phyloP scores from a whole-genome alignment of 345 rosid genomes.

The Tarenaya hassleriana region DNA sequence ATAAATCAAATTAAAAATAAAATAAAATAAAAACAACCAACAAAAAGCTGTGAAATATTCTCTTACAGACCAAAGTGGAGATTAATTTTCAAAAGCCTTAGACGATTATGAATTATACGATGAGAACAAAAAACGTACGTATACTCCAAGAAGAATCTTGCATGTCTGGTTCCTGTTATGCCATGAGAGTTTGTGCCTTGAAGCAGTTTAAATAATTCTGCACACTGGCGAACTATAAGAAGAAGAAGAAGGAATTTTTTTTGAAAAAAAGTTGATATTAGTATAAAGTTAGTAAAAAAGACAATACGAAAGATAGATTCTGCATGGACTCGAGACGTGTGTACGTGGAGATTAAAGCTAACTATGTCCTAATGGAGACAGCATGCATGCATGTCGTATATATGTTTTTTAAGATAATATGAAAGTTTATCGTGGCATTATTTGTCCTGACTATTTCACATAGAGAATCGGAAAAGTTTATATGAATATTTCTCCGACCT shows the following conservation, averaged over 20 bases:
- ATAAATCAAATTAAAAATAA: background rate
- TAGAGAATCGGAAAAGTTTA: too few species aligned
- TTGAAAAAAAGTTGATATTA: constrained; percentile 14
- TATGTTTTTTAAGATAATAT: background rate
- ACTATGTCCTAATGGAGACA: constrained; percentile 28
- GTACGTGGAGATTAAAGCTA: constrained; percentile 32
- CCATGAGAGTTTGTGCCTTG: constrained; percentile 35
- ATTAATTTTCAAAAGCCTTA: constrained; percentile 19
- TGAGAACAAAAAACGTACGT: constrained; percentile 30
- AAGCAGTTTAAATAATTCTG: constrained; percentile 25
- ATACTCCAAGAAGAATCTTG: constrained; percentile 29
- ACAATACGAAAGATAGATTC: constrained; percentile 33
- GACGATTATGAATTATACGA: constrained; percentile 33
- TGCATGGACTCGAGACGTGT: constrained; percentile 47
- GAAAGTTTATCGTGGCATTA: too few species aligned
- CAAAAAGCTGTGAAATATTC: constrained; percentile 18
- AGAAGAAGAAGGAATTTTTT: constrained; percentile 12
- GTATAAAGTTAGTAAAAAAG: constrained; percentile 33
- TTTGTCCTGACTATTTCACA: too few species aligned
- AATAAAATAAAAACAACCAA: background rate
- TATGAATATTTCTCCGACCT: background rate
- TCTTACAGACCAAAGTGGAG: too few species aligned
- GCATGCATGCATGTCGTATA: constrained; percentile 19
- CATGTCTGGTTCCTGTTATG: constrained; percentile 27
- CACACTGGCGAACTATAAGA: constrained; percentile 8